Evolutionary conservation across 2,329 filamentous ascomycete genomes (phyloP).

Genomic region (Raffaelea albimanens): DNA sequence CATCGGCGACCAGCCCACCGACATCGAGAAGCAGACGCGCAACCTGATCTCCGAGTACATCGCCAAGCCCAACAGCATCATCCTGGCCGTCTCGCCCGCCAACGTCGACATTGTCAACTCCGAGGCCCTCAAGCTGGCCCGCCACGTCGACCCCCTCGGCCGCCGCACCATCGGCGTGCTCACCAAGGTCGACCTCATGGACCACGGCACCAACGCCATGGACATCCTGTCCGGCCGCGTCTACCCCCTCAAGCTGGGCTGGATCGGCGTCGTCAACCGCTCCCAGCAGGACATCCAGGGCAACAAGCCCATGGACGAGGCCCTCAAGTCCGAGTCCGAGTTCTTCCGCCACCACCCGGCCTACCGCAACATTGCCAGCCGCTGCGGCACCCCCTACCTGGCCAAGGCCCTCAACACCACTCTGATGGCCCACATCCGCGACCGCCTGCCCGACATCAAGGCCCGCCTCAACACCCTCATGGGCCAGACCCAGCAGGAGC

Average conservation of each 20-base stretch:
- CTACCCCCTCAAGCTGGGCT: conserved; percentile 92
- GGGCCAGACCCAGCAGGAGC: conserved; percentile 98
- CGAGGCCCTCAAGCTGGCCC: conserved; percentile 88
- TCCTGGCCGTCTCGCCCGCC: conserved; percentile 89
- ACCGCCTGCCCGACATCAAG: conserved; percentile 94
- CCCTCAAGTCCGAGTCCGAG: conserved; percentile 78
- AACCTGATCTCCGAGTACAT: conserved; percentile 99
- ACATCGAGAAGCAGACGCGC: conserved; percentile 62
- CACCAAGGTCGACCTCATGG: conserved; percentile 96
- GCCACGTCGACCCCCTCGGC: conserved; percentile 94
- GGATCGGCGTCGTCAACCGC: conserved; percentile 95
- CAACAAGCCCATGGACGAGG: conserved; percentile 89
- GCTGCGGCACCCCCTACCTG: conserved; percentile 88
- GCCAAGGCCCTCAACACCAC: conserved; percentile 93
- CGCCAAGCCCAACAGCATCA: conserved; percentile 95
- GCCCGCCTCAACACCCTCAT: conserved; percentile 94
- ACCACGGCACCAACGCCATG: conserved; percentile 94
- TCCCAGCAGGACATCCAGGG: conserved; percentile 97
- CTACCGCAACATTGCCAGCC: conserved; percentile 88
- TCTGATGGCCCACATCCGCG: conserved; percentile 91
- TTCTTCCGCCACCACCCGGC: conserved; percentile 97
- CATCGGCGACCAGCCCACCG: conserved; percentile 19
- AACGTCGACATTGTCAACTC: conserved; percentile 99
- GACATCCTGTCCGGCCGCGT: conserved; percentile 96
- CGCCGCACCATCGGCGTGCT: conserved; percentile 97